These are phyloP conservation scores for Skeletonema grethae DNA, from an alignment of 108 stramenopile species.

Conservation along the genomic window DNA sequence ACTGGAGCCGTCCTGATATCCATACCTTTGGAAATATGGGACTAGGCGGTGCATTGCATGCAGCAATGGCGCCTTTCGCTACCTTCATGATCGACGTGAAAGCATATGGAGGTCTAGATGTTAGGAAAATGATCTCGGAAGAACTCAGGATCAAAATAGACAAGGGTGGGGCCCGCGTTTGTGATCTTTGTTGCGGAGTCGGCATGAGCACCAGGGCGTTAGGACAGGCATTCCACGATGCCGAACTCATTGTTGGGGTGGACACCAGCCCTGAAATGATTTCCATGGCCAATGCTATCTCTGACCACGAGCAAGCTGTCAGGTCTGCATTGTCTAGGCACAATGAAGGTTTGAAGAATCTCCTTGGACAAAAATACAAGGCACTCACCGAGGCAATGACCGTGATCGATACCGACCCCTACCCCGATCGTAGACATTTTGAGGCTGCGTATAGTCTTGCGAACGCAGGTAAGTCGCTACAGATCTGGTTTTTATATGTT, in stretches of 20 bases:
- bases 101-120: constrained; percentile 77
- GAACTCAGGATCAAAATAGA: constrained; percentile 46
- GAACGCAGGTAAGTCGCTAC: constrained; percentile 49
- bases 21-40: constrained; percentile 66
- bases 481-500: too few relatives aligned
- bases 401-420: constrained; percentile 6
- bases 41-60: constrained; percentile 63
- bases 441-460: constrained; percentile 34
- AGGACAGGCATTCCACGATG: constrained; percentile 68
- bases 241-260: constrained; percentile 60
- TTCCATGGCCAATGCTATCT: constrained; percentile 65
- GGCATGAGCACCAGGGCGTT: constrained; percentile 81
- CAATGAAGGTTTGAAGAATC: constrained; percentile 14
- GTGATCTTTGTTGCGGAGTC: constrained; percentile 84
- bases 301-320: constrained; percentile 26
- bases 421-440: constrained; percentile 11
- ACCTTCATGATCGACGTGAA: constrained; percentile 76
- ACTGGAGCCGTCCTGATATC: constrained; percentile 58
- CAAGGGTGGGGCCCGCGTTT: constrained; percentile 49
- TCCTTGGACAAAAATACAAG: constrained; percentile 16
- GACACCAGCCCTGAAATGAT: constrained; percentile 87
- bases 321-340: constrained; percentile 27
- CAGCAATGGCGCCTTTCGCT: constrained; percentile 75
- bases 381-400: not conserved
- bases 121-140: constrained; percentile 53